These are phyloP conservation scores for Colletotrichum sp. DNA, from an alignment of 2,329 filamentous ascomycete species.

Conservation along the genomic window DNA sequence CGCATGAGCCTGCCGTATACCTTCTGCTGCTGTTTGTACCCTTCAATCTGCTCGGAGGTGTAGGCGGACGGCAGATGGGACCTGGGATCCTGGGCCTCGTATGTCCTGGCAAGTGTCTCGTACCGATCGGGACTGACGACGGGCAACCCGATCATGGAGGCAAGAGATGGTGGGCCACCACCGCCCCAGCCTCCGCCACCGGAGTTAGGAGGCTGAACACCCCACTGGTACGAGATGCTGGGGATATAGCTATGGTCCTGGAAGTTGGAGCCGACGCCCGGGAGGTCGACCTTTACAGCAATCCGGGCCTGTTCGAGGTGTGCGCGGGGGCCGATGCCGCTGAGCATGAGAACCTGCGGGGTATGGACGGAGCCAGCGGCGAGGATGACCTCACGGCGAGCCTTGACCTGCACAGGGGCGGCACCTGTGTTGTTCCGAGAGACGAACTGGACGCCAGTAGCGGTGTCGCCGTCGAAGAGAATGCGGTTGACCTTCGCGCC, in stretches of 20 bases:
- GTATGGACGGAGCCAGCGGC: slow-evolving; percentile 40
- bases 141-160: slow-evolving; percentile 26
- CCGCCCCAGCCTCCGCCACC: slow-evolving; percentile 5
- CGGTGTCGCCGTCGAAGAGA: slow-evolving; percentile 25
- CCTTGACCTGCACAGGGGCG: slow-evolving; percentile 25
- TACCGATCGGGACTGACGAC: slow-evolving; percentile 25
- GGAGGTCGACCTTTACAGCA: slow-evolving; percentile 40
- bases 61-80: slow-evolving; percentile 24
- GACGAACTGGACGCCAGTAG: slow-evolving; percentile 31
- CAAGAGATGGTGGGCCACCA: slow-evolving; percentile 23
- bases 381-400: slow-evolving; percentile 40
- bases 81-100: slow-evolving; percentile 22
- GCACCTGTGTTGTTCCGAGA: slow-evolving; percentile 22
- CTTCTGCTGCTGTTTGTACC: slow-evolving; percentile 46
- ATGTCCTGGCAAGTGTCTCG: slow-evolving; percentile 20
- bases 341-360: slow-evolving; percentile 47
- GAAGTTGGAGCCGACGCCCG: slow-evolving; percentile 49
- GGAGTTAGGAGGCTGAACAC: background rate
- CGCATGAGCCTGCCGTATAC: slow-evolving; percentile 25
- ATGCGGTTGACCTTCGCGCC: slow-evolving; percentile 26
- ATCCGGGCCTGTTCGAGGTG: slow-evolving; percentile 40
- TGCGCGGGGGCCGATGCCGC: slow-evolving; percentile 44
- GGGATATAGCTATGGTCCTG: slow-evolving; percentile 39
- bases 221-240: slow-evolving; percentile 23
- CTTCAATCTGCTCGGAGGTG: slow-evolving; percentile 24